Evolutionary conservation across 177 flowering plant species (phyloP), one percentile per base, ranked within the genome.

Genomic region (Tripterygium wilfordii): DNA sequence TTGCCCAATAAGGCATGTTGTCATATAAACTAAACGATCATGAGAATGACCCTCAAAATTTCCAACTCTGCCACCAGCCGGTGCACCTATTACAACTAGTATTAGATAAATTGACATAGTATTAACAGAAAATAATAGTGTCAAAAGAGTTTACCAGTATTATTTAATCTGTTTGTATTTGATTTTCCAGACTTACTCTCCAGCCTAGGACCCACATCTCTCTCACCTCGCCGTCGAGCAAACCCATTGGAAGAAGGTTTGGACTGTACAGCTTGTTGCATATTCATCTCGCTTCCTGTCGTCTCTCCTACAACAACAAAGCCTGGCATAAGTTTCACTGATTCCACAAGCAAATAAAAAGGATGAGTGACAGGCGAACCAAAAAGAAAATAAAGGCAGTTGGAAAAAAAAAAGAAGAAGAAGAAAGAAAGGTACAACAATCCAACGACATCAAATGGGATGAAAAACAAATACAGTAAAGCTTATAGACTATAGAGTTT

Each of bases 1-100:
- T 29, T 83, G 96, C 51, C 99, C 99, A 57, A 90, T 74, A 51
- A 87, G 82, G 55, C 88, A 77, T 39, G 95, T 67, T 32, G 90
- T 58, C 20, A 83, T 21, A 69, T 78, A 90, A 40, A 83, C 69
- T 33, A 94, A 55, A 39, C 94, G 75, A 46, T 94, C 95, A 32
- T 74, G 79, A 22, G 82, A 74, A 60, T 78, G 71, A 58, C 73
- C 67, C 53, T 61, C 81, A 69, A 18, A 50, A 12, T 58, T 71
- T 48, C 64, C 79, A 46, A 37, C 57, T 69, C 68, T 84, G 60
- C 53, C 60, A 23, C 75, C 75, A 63, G 69, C 53, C 35, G 41
- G 20, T 48, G 70, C 25, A 60, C 77, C 79, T 75, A 70, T 3
- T 61, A 16, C 43, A 53, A 19, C 38, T 17, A 58, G 15, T 35